These are phyloP conservation scores for Diplodia seriata DNA, from an alignment of 2,329 filamentous ascomycete species.

Conservation along the genomic window DNA sequence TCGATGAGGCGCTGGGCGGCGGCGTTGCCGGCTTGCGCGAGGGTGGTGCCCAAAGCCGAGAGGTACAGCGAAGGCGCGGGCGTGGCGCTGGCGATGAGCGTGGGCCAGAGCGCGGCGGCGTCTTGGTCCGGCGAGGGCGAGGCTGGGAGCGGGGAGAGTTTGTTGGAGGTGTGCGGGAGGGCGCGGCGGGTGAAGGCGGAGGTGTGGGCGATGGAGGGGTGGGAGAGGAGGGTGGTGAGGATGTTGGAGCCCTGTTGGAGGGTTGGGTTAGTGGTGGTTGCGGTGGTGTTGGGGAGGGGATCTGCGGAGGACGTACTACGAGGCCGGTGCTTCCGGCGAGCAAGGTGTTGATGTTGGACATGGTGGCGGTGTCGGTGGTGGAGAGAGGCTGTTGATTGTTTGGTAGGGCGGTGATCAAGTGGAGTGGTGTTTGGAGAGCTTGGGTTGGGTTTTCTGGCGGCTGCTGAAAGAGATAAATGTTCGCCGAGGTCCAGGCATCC, in stretches of 20 bases:
- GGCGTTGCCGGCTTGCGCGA: constrained; percentile 74
- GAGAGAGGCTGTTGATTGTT: background rate
- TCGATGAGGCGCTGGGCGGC: constrained; percentile 87
- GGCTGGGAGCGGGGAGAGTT: constrained; percentile 69
- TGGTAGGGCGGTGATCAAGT: background rate
- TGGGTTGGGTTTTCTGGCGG: background rate
- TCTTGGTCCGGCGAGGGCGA: constrained; percentile 55
- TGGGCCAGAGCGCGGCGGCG: constrained; percentile 67
- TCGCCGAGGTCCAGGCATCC: constrained; percentile 6
- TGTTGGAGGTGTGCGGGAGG: constrained; percentile 61
- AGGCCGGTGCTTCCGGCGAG: constrained; percentile 72
- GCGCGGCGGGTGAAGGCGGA: constrained; percentile 71
- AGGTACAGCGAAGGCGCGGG: constrained; percentile 71
- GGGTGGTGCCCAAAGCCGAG: constrained; percentile 82
- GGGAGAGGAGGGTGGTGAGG: constrained; percentile 66
- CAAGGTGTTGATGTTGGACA: constrained; percentile 49
- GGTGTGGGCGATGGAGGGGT: constrained; percentile 61
- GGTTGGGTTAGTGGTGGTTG: constrained; percentile 37
- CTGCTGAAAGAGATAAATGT: background rate
- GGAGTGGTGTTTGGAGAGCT: background rate
- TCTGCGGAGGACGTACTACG: constrained; percentile 49
- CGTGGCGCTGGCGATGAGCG: constrained; percentile 62
- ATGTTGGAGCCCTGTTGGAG: constrained; percentile 71
- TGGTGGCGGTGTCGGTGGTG: constrained; percentile 2
- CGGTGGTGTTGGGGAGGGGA: background rate